These are phyloP conservation scores for Colletotrichum chlorophyti DNA, from an alignment of 2,329 filamentous ascomycete species.

Conservation along the genomic window DNA sequence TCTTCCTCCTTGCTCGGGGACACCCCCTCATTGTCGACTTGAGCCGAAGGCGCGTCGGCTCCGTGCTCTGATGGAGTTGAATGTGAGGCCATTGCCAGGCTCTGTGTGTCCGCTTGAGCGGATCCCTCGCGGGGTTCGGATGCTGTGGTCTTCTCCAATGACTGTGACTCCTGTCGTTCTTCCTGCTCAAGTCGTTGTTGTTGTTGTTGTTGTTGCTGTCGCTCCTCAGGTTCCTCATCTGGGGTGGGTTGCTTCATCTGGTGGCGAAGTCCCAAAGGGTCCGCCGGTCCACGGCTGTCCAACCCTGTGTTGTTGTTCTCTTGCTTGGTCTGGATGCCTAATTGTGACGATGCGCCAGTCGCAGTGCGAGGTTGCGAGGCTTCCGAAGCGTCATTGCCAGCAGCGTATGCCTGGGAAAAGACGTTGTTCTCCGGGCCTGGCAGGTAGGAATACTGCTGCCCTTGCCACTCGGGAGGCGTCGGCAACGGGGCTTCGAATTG, in stretches of 20 bases:
- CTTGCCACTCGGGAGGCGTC: conserved; percentile 63
- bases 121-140: conserved; percentile 46
- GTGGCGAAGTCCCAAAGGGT: conserved; percentile 50
- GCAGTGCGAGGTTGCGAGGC: conserved; percentile 44
- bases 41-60: conserved; percentile 40
- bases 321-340: conserved; percentile 74
- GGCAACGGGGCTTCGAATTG: conserved; percentile 55
- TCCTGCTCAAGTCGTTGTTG: conserved; percentile 21
- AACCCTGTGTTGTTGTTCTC: conserved; percentile 42
- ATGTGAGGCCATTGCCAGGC: conserved; percentile 47
- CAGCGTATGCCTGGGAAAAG: conserved; percentile 53
- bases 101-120: conserved; percentile 46
- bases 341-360: conserved; percentile 47
- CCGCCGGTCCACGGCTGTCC: conserved; percentile 43
- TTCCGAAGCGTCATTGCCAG: conserved; percentile 46
- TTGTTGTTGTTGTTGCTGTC: conserved; percentile 34
- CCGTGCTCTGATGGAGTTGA: conserved; percentile 42
- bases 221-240: conserved; percentile 42
- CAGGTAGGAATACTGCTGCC: conserved; percentile 60
- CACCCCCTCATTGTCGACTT: conserved; percentile 44
- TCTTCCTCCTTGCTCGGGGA: conserved; percentile 51
- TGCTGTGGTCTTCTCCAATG: conserved; percentile 45
- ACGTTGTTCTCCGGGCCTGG: conserved; percentile 50
- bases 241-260: conserved; percentile 48
- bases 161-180: conserved; percentile 36